A percentile compares a stretch with the other conserved stretches of the same genome.
phyloP scores from a whole-genome alignment of 352 stramenopile species.

The Phytopythium kandeliae region DNA sequence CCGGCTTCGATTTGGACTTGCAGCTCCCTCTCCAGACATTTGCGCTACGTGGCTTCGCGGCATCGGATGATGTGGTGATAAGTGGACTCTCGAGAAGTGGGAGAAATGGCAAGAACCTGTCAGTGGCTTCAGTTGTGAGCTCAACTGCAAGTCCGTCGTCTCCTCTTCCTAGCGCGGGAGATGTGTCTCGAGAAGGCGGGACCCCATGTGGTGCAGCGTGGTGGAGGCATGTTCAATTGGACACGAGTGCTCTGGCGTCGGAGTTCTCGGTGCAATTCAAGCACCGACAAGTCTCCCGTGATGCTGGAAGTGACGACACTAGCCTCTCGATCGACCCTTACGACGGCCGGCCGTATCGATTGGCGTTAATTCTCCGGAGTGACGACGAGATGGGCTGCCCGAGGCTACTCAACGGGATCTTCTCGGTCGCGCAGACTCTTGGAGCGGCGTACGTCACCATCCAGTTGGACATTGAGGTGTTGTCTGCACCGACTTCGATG shows the following conservation, averaged over 20 bases:
- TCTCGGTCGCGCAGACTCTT: conserved; percentile 23
- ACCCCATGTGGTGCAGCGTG: conserved; percentile 25
- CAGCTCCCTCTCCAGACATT: conserved; percentile 63
- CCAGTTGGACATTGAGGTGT: conserved; percentile 20
- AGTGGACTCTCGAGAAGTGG: conserved; percentile 15
- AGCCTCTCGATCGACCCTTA: conserved; percentile 3
- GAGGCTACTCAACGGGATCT: conserved; percentile 24
- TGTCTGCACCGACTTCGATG: conserved; percentile 5
- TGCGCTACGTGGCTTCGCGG: conserved; percentile 33
- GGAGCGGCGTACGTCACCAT: conserved; percentile 17
- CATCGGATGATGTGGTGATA: conserved; percentile 21
- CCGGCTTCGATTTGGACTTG: not conserved
- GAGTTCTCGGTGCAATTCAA: conserved; percentile 34
- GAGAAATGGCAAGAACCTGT: conserved; percentile 24
- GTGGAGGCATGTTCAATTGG: conserved; percentile 43
- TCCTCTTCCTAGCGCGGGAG: not conserved
- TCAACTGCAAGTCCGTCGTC: not conserved
- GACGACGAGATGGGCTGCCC: conserved; percentile 18
- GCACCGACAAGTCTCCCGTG: conserved; percentile 4
- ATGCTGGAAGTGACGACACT: conserved; percentile 5
- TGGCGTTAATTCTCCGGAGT: conserved; percentile 33
- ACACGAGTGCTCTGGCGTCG: conserved; percentile 28
- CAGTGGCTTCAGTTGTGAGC: conserved; percentile 2
- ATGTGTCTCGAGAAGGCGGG: not conserved
- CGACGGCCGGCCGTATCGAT: not conserved